Conservation (phyloP, 2,329 filamentous ascomycete genomes). For the Microdochium paspali region DNA sequence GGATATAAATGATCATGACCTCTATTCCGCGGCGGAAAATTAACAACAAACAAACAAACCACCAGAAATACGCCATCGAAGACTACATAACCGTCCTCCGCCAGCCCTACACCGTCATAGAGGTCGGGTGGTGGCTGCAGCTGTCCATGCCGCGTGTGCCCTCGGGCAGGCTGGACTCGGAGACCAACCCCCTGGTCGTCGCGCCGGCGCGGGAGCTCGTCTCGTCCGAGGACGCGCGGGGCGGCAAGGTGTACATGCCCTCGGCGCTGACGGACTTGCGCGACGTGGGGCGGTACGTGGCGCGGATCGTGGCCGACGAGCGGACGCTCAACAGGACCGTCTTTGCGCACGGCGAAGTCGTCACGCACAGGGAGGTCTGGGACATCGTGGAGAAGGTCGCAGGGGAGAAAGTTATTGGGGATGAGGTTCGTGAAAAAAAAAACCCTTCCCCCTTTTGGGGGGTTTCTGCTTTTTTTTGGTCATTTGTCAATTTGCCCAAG, state of each 20-base stretch:
- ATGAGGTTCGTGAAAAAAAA: no score
- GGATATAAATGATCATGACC: no score
- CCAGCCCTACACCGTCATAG: slow-evolving; percentile 2
- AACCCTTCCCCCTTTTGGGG: no score
- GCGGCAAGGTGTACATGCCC: slow-evolving; percentile 13
- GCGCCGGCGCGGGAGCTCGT: not conserved
- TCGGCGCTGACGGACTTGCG: slow-evolving; percentile 35
- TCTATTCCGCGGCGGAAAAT: no score
- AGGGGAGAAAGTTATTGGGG: slow-evolving; percentile 34
- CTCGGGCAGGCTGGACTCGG: not conserved
- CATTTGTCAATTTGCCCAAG: no score
- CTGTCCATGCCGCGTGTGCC: not conserved
- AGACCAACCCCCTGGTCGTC: no score
- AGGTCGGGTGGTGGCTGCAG: slow-evolving; percentile 3
- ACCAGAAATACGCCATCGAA: slow-evolving; percentile 1
- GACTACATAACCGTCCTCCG: not conserved
- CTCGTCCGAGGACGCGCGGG: no score
- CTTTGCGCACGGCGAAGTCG: slow-evolving; percentile 35
- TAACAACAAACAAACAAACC: slow-evolving; percentile 3
- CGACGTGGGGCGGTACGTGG: slow-evolving; percentile 44
- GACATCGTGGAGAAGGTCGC: slow-evolving; percentile 33
- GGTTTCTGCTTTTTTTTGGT: no score
- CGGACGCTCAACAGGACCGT: slow-evolving; percentile 44
- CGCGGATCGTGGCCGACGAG: slow-evolving; percentile 36
- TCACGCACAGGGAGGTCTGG: slow-evolving; percentile 35